Evolutionary conservation across 768 basidiomycete species (phyloP).

Genomic region (Tremella fuciformis): DNA sequence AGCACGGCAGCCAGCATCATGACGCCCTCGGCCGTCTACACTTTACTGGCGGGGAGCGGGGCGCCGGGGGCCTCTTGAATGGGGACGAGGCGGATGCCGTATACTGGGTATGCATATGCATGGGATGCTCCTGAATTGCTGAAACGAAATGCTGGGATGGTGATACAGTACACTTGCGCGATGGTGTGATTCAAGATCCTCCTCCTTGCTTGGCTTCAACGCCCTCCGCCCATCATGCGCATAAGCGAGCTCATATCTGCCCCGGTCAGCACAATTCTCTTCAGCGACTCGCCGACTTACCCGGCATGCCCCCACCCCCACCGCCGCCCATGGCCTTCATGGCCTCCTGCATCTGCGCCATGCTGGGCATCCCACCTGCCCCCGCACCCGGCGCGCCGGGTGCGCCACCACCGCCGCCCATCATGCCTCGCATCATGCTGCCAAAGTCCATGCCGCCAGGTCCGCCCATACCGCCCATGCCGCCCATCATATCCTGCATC

Average conservation of each 20-base stretch:
- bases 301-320: slow-evolving; percentile 47
- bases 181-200: too few species aligned
- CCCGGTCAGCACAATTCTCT: background rate
- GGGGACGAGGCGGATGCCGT: too few species aligned
- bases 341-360: slow-evolving; percentile 95
- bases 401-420: slow-evolving; percentile 71
- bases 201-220: background rate
- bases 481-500: slow-evolving; percentile 68
- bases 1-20: slow-evolving; percentile 40
- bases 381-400: slow-evolving; percentile 50
- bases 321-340: slow-evolving; percentile 66
- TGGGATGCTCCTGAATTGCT: too few species aligned
- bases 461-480: slow-evolving; percentile 35
- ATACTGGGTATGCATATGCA: too few species aligned
- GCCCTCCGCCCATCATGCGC: slow-evolving; percentile 55
- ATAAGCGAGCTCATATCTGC: slow-evolving; percentile 52
- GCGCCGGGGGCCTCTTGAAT: too few species aligned
- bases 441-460: slow-evolving; percentile 45
- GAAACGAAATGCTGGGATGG: too few species aligned
- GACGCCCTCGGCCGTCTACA: slow-evolving; percentile 40
- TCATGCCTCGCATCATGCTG: slow-evolving; percentile 88
- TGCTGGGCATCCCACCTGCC: slow-evolving; percentile 75
- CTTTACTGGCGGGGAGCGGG: slow-evolving; percentile 9
- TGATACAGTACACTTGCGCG: too few species aligned
- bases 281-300: slow-evolving; percentile 21